Evolutionary conservation across 2,329 filamentous ascomycete genomes (phyloP).

Genomic region (Diaporthe vaccinii): DNA sequence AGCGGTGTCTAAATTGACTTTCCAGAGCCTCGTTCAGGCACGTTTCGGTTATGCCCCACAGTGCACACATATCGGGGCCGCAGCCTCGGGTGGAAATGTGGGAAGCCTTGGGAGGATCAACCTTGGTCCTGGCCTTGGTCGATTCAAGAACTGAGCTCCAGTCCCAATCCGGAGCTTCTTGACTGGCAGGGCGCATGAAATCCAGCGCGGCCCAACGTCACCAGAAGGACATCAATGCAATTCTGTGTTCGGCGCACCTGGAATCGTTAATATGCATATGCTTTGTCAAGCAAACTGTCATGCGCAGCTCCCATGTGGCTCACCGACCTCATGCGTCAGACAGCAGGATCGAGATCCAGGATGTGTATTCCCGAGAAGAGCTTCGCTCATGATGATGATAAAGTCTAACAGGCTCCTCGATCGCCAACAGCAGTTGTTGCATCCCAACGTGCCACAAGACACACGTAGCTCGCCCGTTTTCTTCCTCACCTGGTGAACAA

Average conservation of each 20-base stretch:
- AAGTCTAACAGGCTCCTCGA: neutral
- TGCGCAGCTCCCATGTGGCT: constrained; percentile 2
- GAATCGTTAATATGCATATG: neutral
- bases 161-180: neutral
- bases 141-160: constrained; percentile 20
- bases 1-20: constrained; percentile 31
- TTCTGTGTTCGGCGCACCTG: neutral
- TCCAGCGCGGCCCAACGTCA: constrained; percentile 11
- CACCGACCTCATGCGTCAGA: constrained; percentile 12
- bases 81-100: constrained; percentile 4
- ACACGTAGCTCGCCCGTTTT: neutral
- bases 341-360: constrained; percentile 10
- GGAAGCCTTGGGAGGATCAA: neutral
- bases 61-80: neutral
- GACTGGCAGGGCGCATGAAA: constrained; percentile 12
- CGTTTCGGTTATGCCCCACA: neutral
- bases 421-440: too few relatives aligned
- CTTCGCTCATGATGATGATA: neutral
- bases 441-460: neutral
- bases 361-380: neutral
- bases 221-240: constrained; percentile 18
- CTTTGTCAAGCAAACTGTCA: constrained; percentile 6
- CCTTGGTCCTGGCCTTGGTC: neutral
- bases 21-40: constrained; percentile 26
- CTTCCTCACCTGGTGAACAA: neutral